Evolutionary conservation across 2,329 filamentous ascomycete genomes (phyloP).

Genomic region (Epichloe brachyelytri): DNA sequence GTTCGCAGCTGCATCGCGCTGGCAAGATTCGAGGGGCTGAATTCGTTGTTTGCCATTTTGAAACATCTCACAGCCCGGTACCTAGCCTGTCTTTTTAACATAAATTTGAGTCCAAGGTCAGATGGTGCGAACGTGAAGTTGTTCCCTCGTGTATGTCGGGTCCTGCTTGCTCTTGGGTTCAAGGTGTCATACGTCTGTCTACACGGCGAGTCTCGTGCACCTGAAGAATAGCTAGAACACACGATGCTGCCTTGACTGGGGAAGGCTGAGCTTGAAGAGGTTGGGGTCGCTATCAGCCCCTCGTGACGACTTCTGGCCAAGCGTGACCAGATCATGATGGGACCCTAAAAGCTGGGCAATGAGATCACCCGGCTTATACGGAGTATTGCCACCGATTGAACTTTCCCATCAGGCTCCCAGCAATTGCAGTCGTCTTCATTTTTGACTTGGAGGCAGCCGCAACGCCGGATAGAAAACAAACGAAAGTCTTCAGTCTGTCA

Average conservation of each 20-base stretch:
- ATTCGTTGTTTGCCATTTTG: slow-evolving; percentile 14
- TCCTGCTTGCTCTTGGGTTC: neutral
- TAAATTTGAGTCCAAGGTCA: neutral
- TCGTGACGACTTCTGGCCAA: slow-evolving; percentile 4
- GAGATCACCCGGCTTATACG: neutral
- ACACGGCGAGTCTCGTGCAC: slow-evolving; percentile 3
- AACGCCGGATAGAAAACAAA: neutral
- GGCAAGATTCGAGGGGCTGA: slow-evolving; percentile 17
- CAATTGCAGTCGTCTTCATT: neutral
- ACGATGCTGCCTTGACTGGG: neutral
- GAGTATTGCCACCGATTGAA: neutral
- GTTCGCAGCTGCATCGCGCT: slow-evolving; percentile 37
- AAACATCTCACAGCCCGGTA: neutral
- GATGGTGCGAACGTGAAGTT: neutral
- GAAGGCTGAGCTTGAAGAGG: neutral
- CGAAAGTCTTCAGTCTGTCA: neutral
- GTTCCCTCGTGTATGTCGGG: neutral
- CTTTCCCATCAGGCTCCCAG: neutral
- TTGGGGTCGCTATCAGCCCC: neutral
- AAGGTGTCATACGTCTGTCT: neutral
- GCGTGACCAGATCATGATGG: slow-evolving; percentile 6
- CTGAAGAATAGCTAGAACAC: neutral
- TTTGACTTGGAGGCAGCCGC: neutral
- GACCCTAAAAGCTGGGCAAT: neutral
- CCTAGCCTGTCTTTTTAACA: neutral